Evolutionary conservation across 1,284 basidiomycete genomes (phyloP), one percentile per base, ranked within the genome.

Genomic region (Ustilago nuda): DNA sequence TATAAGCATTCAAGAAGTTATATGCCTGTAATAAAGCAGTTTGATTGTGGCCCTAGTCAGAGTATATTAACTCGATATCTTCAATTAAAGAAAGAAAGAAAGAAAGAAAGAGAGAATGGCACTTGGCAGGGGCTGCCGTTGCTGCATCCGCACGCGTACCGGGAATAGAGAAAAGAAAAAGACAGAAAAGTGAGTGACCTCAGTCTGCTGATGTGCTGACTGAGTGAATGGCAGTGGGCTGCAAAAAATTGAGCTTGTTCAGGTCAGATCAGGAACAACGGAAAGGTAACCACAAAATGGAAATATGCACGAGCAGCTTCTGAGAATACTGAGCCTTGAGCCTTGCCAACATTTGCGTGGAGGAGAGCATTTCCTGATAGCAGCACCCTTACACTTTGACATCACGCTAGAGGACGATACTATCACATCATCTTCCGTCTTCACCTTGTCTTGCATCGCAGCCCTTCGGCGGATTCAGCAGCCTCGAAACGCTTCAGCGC

Each of bases 221-320:
- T 52, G 13, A 9, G 45, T 17, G 13, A 13, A n/a, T 9, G 33
- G 17, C 17, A 17, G 32, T 50, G 48, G 19, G 15, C 15, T 45
- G 41, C 41, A 5, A 45, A 45, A 39, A 45, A 45, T 8, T 19
- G n/a, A 45, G n/a, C 15, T 27, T 27, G 23, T 27, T 27, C 23
- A 27, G 23, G 41, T 19, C 41, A 11, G 8, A 15, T 53, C 51
- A 53, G 51, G 51, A 5, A 53, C 51, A 17, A 17, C 7, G 33
- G n/a, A 51, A 32, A 51, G 30, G 48, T 30, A 51, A 53, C 51
- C 51, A 53, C 12, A 50, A 50, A 30, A 23, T 39, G 45, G 19
- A 35, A 15, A 35, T 23, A 6, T 53, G 51, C 51, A 53, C 37
- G 51, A 52, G 32, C 8, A 33, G 50, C n/a, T 53, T 12, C 13